Evolutionary conservation across 2,329 filamentous ascomycete genomes (phyloP), one percentile per base, ranked within the genome.

Genomic region (Juglanconis sp.): DNA sequence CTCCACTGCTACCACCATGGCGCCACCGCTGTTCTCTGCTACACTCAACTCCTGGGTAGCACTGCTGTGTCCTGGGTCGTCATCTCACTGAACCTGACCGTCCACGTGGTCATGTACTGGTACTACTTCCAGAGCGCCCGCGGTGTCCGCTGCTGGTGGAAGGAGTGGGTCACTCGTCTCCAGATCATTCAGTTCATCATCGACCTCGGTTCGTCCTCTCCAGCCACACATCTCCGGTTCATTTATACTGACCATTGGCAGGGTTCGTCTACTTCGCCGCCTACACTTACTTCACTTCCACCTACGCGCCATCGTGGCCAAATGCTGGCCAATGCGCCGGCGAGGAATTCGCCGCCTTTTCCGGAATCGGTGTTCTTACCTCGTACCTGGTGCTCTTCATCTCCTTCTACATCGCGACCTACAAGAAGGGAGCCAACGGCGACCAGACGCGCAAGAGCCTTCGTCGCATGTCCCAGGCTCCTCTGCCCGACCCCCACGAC

Each of bases 101-200:
- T 98, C 58, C 94, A 98, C 79, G 94, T 98, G 61, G 90, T 97
- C 74, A 98, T 98, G 94, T 98, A 98, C 88, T 97, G 93, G 93
- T 98, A 98, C 87, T 98, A 98, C 86, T 98, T 98, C 88, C 94
- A 98, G 84, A 94, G 91, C 72, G 93, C 94, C 58, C 92, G 94
- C 69, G 95, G 95, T 68, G 87, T 98, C 76, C 89, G 88, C 71
- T 95, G 97, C 79, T 97, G 93, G 93, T 98, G 94, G 94, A 98
- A 98, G 89, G 92, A 97, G 80, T 98, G 94, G 89, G 96, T 98
- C 74, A 98, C 94, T 69, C 91, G 93, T 73, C 89, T 97, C 72
- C 94, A 98, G 79, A 98, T 98, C 77, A 87, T 91, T 70, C 94
- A 98, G 76, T 98, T 98, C 80, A 85, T 98, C 74, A 94, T 98